Evolutionary conservation across 306 rosid species (phyloP), one percentile per base, ranked within the genome.

Genomic region (Cicer bijugum): DNA sequence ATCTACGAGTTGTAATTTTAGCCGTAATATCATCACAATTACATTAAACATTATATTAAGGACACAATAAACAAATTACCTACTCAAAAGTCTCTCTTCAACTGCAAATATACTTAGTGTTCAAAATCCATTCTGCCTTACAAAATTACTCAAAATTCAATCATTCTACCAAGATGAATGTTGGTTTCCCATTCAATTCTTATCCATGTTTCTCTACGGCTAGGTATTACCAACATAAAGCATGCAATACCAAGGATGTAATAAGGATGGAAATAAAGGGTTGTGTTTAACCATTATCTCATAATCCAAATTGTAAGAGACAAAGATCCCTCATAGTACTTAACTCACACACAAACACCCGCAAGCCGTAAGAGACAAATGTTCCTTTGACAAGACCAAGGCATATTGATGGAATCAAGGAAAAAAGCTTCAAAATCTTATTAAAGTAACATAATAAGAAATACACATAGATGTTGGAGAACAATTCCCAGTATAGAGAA

Each of bases 281-380:
- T 9, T 2, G 7, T 19, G 37, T 23, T 56, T 9, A 20, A 20
- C 8, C 15, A 23, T 19, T 56, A 16, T 8, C 10, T 19, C 65
- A 52, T 40, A 71, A 42, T 20, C 57, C 53, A 63, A 63, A 14
- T 12, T 16, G 52, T 52, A 19, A 64, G 12, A 63, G 55, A 53
- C 67, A 55, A 14, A 76, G 47, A 43, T 65, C 23, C 28, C 7
- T 17, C 6, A 23, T 61, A 74, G 19, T 74, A 37, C 12, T 37
- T 20, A 47, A 35, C 71, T 48, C 38, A 48, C 46, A 45, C 8
- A 8, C 11, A 37, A 20, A 23, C 33, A 35, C 6, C 19, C 3
- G 1, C 53, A 75, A 63, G 10, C 62, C 28, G 17, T 58, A 28
- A 58, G 43, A 62, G 78, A 50, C 15, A 48, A 17, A 4, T 8